A percentile compares a stretch with the other conserved stretches of the same genome.
These are phyloP conservation scores for Leccinellum luteum DNA, from an alignment of 768 basidiomycete species.

Conservation along the genomic window DNA sequence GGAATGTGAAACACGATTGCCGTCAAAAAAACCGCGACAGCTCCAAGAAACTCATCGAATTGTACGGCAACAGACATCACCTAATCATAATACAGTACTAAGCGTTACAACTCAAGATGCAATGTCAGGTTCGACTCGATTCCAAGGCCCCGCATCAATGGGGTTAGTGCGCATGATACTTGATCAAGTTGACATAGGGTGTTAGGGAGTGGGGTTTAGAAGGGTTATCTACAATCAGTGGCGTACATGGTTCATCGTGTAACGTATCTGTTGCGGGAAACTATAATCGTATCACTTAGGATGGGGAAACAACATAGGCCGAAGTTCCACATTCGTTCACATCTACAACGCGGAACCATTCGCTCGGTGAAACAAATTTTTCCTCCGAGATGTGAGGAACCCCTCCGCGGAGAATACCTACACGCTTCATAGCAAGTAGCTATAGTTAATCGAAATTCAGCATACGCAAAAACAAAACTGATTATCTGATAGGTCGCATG, in stretches of 20 bases:
- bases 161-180: no score
- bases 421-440: slow-evolving; percentile 5
- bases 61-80: neutral
- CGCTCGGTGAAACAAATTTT: neutral
- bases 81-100: no score
- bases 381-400: slow-evolving; percentile 3
- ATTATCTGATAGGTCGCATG: neutral
- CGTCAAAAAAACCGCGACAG: neutral
- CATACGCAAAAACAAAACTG: neutral
- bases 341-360: neutral
- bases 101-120: no score
- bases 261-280: neutral
- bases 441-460: neutral
- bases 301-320: no score
- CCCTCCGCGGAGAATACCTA: slow-evolving; percentile 2
- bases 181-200: no score
- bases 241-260: neutral
- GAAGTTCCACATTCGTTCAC: neutral
- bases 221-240: neutral
- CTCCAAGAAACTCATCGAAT: neutral
- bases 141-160: no score
- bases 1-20: neutral
- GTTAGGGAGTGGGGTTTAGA: neutral
- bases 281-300: neutral
- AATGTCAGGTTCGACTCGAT: no score